phyloP scores from a whole-genome alignment of 78 protist genomes.

The Dictyostelium firmibasis region DNA sequence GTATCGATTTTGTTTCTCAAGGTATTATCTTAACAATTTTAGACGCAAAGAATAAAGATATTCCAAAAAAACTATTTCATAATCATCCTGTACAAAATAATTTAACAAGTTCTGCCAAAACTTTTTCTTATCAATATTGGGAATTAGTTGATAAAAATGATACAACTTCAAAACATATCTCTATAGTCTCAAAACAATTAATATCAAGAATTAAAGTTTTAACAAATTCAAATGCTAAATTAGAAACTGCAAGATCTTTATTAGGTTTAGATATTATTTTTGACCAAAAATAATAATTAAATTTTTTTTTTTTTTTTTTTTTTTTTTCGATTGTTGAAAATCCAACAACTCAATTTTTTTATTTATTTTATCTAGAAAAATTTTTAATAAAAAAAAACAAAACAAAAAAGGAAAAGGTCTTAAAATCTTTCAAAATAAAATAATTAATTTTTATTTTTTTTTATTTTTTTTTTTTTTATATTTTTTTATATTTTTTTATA shows the following conservation, averaged over 20 bases:
- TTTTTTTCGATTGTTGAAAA: too few relatives aligned
- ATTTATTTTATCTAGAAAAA: too few relatives aligned
- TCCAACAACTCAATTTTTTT: too few relatives aligned
- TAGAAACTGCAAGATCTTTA: conserved; percentile 19
- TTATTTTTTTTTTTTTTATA: too few relatives aligned
- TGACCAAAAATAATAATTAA: neutral
- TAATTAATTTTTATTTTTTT: neutral
- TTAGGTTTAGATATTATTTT: conserved; percentile 23
- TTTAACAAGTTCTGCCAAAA: neutral
- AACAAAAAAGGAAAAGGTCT: neutral
- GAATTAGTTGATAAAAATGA: conserved; percentile 14
- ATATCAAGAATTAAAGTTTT: neutral
- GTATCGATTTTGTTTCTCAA: neutral
- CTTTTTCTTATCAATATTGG: neutral
- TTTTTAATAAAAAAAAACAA: too few relatives aligned
- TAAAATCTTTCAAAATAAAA: too few relatives aligned
- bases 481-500: too few relatives aligned
- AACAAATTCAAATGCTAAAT: neutral
- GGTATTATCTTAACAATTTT: neutral
- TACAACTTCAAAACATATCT: neutral
- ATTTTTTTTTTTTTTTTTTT: neutral
- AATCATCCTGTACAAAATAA: neutral
- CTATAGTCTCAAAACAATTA: conserved; percentile 5
- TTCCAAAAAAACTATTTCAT: neutral
- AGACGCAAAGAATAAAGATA: neutral